phyloP scores from a whole-genome alignment of 192 early-diverging fungal species.

The Helicostylum pulchrum region DNA sequence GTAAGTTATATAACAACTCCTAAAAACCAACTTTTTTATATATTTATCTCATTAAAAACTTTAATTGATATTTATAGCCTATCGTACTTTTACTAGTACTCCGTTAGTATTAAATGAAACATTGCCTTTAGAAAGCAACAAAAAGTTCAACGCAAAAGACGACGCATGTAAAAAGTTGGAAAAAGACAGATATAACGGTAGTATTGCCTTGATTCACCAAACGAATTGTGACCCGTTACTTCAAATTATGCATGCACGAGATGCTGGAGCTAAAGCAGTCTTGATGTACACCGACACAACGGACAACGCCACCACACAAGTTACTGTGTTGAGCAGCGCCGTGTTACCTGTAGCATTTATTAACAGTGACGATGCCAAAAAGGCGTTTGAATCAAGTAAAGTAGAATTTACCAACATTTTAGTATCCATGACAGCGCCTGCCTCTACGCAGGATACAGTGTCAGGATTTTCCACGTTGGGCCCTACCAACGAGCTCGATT shows the following conservation, averaged over 20 bases:
- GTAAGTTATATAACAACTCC: conserved; percentile 10
- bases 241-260: conserved; percentile 53
- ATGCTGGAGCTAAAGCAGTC: conserved; percentile 60
- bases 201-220: conserved; percentile 60
- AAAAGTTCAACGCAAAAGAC: neutral
- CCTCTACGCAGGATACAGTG: conserved; percentile 20
- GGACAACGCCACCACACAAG: neutral
- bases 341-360: conserved; percentile 24
- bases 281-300: conserved; percentile 54
- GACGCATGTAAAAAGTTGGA: conserved; percentile 54
- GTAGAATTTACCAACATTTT: conserved; percentile 20
- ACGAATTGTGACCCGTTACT: conserved; percentile 59
- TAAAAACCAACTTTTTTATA: no score
- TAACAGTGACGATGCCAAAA: conserved; percentile 2
- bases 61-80: conserved; percentile 6
- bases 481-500: conserved; percentile 62
- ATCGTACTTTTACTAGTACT: conserved; percentile 16
- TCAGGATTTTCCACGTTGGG: conserved; percentile 73
- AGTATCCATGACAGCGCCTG: conserved; percentile 2
- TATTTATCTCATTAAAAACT: neutral
- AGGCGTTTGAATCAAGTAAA: neutral
- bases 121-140: neutral
- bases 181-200: conserved; percentile 29
- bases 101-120: neutral
- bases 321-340: conserved; percentile 2